Conservation (phyloP, 768 basidiomycete genomes). For the Russula lepida region DNA sequence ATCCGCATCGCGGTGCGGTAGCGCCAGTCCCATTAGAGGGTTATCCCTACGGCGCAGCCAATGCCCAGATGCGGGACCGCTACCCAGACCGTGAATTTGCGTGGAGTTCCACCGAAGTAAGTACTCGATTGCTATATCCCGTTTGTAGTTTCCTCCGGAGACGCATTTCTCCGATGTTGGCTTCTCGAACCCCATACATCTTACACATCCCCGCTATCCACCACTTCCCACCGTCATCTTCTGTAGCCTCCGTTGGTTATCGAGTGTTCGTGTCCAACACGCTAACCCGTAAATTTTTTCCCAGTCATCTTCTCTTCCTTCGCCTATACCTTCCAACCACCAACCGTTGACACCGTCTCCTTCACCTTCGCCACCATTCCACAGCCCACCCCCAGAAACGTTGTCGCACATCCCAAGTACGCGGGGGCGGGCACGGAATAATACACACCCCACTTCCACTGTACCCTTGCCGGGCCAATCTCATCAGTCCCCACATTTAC, state of each 20-base stretch:
- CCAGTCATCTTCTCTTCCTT: slow-evolving; percentile 16
- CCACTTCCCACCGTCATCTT: neutral
- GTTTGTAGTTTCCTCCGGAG: neutral
- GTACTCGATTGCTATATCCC: neutral
- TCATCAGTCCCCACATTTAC: neutral
- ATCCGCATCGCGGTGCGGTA: slow-evolving; percentile 44
- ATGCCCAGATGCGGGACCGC: slow-evolving; percentile 18
- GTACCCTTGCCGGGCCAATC: neutral
- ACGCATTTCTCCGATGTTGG: neutral
- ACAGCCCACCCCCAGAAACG: slow-evolving; percentile 1
- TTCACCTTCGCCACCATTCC: slow-evolving; percentile 19
- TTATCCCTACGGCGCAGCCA: slow-evolving; percentile 33
- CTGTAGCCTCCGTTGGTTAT: neutral
- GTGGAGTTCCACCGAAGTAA: slow-evolving; percentile 19
- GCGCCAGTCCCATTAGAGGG: slow-evolving; percentile 45
- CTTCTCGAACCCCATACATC: neutral
- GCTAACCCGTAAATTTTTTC: neutral
- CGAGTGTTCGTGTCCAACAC: neutral
- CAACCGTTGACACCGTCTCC: slow-evolving; percentile 18
- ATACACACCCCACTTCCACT: slow-evolving; percentile 1
- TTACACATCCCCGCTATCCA: neutral
- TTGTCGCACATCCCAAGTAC: slow-evolving; percentile 3
- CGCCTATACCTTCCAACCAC: slow-evolving; percentile 13
- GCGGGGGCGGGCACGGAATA: slow-evolving; percentile 14
- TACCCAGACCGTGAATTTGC: slow-evolving; percentile 20